Evolutionary conservation across 306 rosid genomes (phyloP), one percentile per base, ranked within the genome.

Genomic region (Neltuma alba): DNA sequence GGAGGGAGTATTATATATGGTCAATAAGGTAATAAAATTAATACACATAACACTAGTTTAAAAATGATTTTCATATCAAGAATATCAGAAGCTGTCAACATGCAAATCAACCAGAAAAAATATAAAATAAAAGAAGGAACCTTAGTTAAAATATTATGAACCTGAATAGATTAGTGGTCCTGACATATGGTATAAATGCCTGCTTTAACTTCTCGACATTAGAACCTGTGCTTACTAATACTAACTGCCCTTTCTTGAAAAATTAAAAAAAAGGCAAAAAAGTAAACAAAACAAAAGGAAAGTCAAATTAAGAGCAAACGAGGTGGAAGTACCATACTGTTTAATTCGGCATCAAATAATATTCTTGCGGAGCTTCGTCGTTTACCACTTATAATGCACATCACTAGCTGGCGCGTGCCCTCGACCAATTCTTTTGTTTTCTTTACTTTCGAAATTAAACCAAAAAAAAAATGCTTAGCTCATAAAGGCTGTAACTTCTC

Each of bases 341-440:
- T 68, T 77, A 64, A 60, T 81, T 63, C 42, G 85, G 82, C 75
- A 82, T 82, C 75, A 77, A 72, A 82, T 47, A 38, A 76, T 82
- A 82, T 82, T 63, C 85, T 60, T 52, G 23, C 9, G 67, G 65
- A 45, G 73, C 55, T 57, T 60, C 62, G 34, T 44, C 58, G 84
- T 10, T 45, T 38, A 25, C 58, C 47, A 47, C 30, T 33, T 55
- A 63, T 18, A 21, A 66, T 66, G 48, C 42, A 63, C 21, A 61
- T 36, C 80, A 74, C 74, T 45, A 68, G 54, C 21, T 31, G n/a
- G 37, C 50, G 28, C 38, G 34, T 54, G 55, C 38, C 47, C 52
- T 30, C 37, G 11, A 3, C 28, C 40, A 47, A 16, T 30, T 31
- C 28, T 9, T 25, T 36, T 57, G 33, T 75, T 75, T 42, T 41